Conservation (phyloP, 2,329 filamentous ascomycete species). For the Neopestalotiopsis sp. region DNA sequence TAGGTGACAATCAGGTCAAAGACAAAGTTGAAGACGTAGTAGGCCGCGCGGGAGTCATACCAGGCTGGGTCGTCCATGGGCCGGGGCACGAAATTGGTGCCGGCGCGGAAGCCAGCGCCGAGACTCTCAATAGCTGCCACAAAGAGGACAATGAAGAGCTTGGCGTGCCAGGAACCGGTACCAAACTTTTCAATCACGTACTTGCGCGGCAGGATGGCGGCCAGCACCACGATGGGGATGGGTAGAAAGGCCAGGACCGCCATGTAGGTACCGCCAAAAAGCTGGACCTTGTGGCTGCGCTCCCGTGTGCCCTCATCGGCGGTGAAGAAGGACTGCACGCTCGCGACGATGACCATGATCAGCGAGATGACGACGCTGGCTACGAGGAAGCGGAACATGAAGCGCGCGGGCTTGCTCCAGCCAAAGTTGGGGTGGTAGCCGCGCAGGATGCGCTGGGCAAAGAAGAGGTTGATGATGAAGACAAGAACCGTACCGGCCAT, state of each 20-base stretch:
- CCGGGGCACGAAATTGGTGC: constrained; percentile 49
- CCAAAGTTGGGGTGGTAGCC: constrained; percentile 42
- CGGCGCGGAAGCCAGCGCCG: constrained; percentile 63
- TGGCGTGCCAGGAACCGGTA: constrained; percentile 55
- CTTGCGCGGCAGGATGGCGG: constrained; percentile 25
- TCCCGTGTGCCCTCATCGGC: constrained; percentile 23
- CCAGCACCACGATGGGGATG: constrained; percentile 33
- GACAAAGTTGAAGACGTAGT: constrained; percentile 68
- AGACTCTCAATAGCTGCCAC: constrained; percentile 55
- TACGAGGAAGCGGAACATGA: constrained; percentile 32
- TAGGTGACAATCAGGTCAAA: constrained; percentile 51
- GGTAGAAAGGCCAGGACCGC: constrained; percentile 36
- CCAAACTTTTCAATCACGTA: constrained; percentile 58
- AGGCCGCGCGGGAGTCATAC: constrained; percentile 63
- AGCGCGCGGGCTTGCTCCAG: constrained; percentile 37
- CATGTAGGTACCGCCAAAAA: constrained; percentile 34
- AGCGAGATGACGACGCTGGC: constrained; percentile 32
- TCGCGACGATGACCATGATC: constrained; percentile 37
- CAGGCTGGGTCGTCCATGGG: constrained; percentile 52
- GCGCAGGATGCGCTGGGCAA: constrained; percentile 43
- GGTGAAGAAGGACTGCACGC: constrained; percentile 35
- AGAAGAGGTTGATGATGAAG: constrained; percentile 44
- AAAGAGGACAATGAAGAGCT: constrained; percentile 56
- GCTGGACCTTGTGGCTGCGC: constrained; percentile 31
- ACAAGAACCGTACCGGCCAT: constrained; percentile 42